A percentile compares a stretch with the other conserved stretches of the same genome.
Conservation (phyloP, 106 monocot species). For the Acorus gramineus region DNA sequence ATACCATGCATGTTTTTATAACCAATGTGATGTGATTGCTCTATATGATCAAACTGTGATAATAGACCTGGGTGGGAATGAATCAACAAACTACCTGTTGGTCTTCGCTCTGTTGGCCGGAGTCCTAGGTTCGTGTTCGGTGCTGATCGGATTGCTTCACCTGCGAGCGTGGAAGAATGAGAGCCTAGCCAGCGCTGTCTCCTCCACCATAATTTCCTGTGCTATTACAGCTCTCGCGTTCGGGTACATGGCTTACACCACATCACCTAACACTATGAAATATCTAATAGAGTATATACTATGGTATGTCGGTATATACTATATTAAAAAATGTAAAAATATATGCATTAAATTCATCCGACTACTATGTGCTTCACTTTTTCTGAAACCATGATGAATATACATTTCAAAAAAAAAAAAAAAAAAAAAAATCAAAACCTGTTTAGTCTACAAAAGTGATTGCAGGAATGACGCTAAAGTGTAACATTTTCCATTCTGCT, state of each 20-base stretch:
- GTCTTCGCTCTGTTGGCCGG: slow-evolving; percentile 30
- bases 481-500: not conserved
- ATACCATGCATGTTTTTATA: not conserved
- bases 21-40: not conserved
- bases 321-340: too few relatives aligned
- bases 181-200: slow-evolving; percentile 20
- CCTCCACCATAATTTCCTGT: slow-evolving; percentile 27
- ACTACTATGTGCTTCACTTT: not conserved
- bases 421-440: not conserved
- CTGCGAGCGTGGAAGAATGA: slow-evolving; percentile 20
- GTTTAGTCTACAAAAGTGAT: not conserved
- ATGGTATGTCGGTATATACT: too few relatives aligned
- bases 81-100: slow-evolving; percentile 14
- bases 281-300: too few relatives aligned
- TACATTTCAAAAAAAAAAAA: not conserved
- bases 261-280: too few relatives aligned
- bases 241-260: not conserved
- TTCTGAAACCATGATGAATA: not conserved
- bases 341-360: too few relatives aligned
- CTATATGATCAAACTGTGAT: not conserved
- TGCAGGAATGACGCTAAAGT: not conserved
- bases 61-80: slow-evolving; percentile 19
- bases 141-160: slow-evolving; percentile 16
- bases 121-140: slow-evolving; percentile 18
- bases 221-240: slow-evolving; percentile 21